Evolutionary conservation across 1,139 yeast species (phyloP).

Genomic region (Blastobotrys illinoisensis): DNA sequence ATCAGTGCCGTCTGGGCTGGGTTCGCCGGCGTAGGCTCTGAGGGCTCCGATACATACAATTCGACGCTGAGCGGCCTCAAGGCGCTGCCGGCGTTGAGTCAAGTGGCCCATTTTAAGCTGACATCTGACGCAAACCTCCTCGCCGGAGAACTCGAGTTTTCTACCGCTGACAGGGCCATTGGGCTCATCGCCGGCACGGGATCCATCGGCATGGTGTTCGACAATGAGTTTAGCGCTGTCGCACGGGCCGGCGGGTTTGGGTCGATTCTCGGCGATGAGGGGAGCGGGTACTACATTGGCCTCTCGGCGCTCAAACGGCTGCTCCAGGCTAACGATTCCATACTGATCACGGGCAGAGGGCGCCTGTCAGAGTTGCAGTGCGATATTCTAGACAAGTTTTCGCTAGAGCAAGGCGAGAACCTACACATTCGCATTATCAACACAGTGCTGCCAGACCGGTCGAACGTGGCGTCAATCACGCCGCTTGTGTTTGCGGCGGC

Average conservation of each 20-base stretch:
- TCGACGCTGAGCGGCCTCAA: background rate
- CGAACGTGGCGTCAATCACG: conserved; percentile 5
- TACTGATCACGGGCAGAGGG: background rate
- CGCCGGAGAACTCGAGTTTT: conserved; percentile 7
- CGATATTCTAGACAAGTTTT: conserved; percentile 4
- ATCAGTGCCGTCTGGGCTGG: conserved; percentile 11
- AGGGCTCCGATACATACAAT: conserved; percentile 1
- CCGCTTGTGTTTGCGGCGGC: conserved; percentile 9
- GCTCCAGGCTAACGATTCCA: conserved; percentile 8
- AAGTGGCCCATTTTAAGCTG: conserved; percentile 1
- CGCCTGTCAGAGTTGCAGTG: conserved; percentile 5
- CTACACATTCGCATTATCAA: conserved; percentile 8
- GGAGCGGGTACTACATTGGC: conserved; percentile 26
- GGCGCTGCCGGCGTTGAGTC: conserved; percentile 2
- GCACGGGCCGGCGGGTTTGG: conserved; percentile 26
- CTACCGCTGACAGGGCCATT: conserved; percentile 3
- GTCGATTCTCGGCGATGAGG: conserved; percentile 26
- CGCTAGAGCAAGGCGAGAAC: background rate
- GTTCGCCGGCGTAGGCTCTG: conserved; percentile 11
- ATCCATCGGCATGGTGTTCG: conserved; percentile 23
- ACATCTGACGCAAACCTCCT: conserved; percentile 12
- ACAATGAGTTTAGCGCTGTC: conserved; percentile 4
- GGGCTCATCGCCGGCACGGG: conserved; percentile 28
- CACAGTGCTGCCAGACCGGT: background rate
- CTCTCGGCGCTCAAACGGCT: conserved; percentile 17